These are phyloP conservation scores for Globisporangium middletonii DNA, from an alignment of 352 stramenopile genomes.

Conservation along the genomic window DNA sequence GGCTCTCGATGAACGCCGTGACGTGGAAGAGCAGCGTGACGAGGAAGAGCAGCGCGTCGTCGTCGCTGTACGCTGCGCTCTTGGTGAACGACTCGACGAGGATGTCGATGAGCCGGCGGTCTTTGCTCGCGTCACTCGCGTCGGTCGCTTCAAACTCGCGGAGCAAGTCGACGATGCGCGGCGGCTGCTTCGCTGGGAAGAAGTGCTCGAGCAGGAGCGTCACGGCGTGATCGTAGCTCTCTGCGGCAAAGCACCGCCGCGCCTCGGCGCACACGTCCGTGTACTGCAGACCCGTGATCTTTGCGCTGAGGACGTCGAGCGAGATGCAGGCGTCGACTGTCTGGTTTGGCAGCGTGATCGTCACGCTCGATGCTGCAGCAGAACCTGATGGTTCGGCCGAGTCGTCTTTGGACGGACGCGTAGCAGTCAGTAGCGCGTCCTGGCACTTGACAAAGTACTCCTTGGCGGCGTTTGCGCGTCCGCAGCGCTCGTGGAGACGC, in stretches of 20 bases:
- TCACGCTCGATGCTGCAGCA: background rate
- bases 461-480: constrained; percentile 36
- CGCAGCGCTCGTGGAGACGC: constrained; percentile 36
- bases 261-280: constrained; percentile 54
- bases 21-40: constrained; percentile 37
- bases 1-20: constrained; percentile 26
- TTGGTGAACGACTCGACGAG: constrained; percentile 33
- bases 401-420: background rate
- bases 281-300: constrained; percentile 45
- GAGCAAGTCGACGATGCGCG: constrained; percentile 47
- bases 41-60: constrained; percentile 29
- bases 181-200: constrained; percentile 37
- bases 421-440: constrained; percentile 15
- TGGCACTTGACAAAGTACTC: constrained; percentile 54
- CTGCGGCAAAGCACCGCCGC: constrained; percentile 26
- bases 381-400: background rate
- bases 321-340: constrained; percentile 32
- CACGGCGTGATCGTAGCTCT: constrained; percentile 34
- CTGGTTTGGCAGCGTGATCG: constrained; percentile 41
- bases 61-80: constrained; percentile 22
- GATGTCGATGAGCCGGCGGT: constrained; percentile 24
- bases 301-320: constrained; percentile 29
- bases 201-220: constrained; percentile 40
- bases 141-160: constrained; percentile 41
- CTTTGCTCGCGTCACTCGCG: constrained; percentile 5